Conservation (phyloP, 108 stramenopile genomes). For the Cyclotella baltica region DNA sequence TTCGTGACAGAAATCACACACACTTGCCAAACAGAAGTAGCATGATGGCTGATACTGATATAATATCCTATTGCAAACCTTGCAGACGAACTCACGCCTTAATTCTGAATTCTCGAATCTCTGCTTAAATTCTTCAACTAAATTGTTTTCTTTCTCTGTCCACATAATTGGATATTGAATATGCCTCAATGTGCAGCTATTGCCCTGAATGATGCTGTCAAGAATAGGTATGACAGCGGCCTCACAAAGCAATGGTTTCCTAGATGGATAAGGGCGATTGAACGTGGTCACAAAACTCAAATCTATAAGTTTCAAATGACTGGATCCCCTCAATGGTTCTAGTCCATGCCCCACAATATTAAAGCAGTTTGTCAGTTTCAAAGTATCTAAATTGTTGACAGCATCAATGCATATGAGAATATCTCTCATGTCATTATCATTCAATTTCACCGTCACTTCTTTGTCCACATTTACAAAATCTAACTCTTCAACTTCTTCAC, state of each 20-base stretch:
- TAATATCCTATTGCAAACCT: background rate
- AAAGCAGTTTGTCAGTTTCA: conserved; percentile 11
- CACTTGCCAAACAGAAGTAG: background rate
- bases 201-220: background rate
- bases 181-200: background rate
- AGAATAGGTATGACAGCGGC: background rate
- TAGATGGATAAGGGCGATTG: background rate
- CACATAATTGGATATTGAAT: background rate
- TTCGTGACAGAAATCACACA: background rate
- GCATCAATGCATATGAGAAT: conserved; percentile 16
- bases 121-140: background rate
- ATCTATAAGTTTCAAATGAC: background rate
- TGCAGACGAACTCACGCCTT: background rate
- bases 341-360: conserved; percentile 24
- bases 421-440: conserved; percentile 20
- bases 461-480: conserved; percentile 26
- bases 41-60: background rate
- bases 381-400: conserved; percentile 8
- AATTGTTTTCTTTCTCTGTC: background rate
- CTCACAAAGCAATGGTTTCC: background rate
- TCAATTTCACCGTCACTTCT: conserved; percentile 8
- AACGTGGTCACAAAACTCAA: background rate
- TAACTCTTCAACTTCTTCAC: background rate
- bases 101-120: background rate
- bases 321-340: background rate